phyloP scores from a whole-genome alignment of 805 yeast genomes.

The Candida odintsovae region DNA sequence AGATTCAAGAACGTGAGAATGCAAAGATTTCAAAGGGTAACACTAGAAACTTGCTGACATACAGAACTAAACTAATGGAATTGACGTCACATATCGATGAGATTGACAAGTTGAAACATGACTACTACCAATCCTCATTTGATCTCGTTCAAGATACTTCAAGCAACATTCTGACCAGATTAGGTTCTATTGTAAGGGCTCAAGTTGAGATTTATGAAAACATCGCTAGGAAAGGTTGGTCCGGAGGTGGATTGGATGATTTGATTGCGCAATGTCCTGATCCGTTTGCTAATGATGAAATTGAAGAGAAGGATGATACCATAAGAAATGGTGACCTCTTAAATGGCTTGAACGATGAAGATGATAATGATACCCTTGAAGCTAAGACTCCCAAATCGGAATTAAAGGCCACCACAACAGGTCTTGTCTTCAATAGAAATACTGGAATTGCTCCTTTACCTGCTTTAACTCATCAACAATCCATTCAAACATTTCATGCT shows the following conservation, averaged over 20 bases:
- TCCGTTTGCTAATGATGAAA: slow-evolving; percentile 38
- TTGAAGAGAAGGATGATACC: slow-evolving; percentile 5
- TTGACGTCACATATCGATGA: slow-evolving; percentile 74
- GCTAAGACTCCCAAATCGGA: slow-evolving; percentile 1
- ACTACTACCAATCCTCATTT: slow-evolving; percentile 61
- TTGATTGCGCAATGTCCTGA: slow-evolving; percentile 60
- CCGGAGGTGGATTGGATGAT: slow-evolving; percentile 81
- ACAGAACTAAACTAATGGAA: slow-evolving; percentile 59
- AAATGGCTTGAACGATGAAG: slow-evolving; percentile 1
- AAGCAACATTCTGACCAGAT: slow-evolving; percentile 41
- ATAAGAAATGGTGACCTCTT: slow-evolving; percentile 4
- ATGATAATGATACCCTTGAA: slow-evolving; percentile 2
- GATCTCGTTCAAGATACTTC: slow-evolving; percentile 60
- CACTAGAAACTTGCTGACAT: slow-evolving; percentile 59
- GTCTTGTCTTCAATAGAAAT: slow-evolving; percentile 11
- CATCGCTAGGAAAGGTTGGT: slow-evolving; percentile 79
- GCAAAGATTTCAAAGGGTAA: slow-evolving; percentile 51
- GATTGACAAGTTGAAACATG: slow-evolving; percentile 69
- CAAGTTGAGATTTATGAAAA: slow-evolving; percentile 79
- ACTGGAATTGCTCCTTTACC: slow-evolving; percentile 7
- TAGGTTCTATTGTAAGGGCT: slow-evolving; percentile 66
- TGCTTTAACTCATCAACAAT: slow-evolving; percentile 14
- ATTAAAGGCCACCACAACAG: slow-evolving; percentile 4
- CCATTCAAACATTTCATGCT: slow-evolving; percentile 9
- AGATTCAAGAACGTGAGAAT: slow-evolving; percentile 57